These are phyloP conservation scores for Aciculosporium take DNA, from an alignment of 2,329 filamentous ascomycete genomes.

Conservation along the genomic window DNA sequence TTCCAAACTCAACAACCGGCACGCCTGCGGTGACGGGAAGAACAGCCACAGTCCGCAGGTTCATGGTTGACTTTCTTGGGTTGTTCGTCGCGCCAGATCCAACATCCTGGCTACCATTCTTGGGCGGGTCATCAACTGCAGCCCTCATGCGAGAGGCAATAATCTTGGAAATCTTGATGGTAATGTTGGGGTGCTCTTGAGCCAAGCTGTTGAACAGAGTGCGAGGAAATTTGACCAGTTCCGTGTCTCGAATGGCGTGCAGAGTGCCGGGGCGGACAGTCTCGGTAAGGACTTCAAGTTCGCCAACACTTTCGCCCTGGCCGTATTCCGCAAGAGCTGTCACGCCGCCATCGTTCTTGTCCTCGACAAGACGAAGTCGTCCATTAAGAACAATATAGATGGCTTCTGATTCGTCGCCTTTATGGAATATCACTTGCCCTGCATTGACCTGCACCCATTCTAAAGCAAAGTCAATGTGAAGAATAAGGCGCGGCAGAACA, in stretches of 20 bases:
- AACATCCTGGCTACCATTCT: slow-evolving; percentile 49
- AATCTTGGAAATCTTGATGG: slow-evolving; percentile 97
- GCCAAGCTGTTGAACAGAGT: slow-evolving; percentile 96
- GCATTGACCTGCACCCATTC: slow-evolving; percentile 97
- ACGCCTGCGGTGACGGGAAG: slow-evolving; percentile 83
- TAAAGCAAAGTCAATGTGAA: slow-evolving; percentile 95
- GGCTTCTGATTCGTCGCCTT: slow-evolving; percentile 89
- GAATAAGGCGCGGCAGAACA: slow-evolving; percentile 72
- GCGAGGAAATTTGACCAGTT: slow-evolving; percentile 88
- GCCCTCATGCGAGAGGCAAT: slow-evolving; percentile 91
- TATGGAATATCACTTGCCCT: slow-evolving; percentile 86
- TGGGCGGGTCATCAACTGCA: slow-evolving; percentile 67
- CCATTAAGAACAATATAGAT: slow-evolving; percentile 98
- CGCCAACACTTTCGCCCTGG: slow-evolving; percentile 93
- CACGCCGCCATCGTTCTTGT: slow-evolving; percentile 67
- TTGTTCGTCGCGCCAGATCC: slow-evolving; percentile 36
- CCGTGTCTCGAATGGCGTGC: slow-evolving; percentile 91
- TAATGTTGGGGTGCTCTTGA: slow-evolving; percentile 93
- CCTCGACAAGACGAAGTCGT: slow-evolving; percentile 69
- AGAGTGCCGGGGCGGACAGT: slow-evolving; percentile 79
- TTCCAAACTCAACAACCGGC: slow-evolving; percentile 90
- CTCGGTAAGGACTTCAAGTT: slow-evolving; percentile 93
- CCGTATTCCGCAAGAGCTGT: slow-evolving; percentile 84
- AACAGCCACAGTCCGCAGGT: slow-evolving; percentile 83
- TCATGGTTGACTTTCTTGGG: slow-evolving; percentile 71